Percentiles rank a stretch among this genome's conserved stretches.
Conservation (phyloP, 768 basidiomycete genomes). For the Tulasnella sp. region DNA sequence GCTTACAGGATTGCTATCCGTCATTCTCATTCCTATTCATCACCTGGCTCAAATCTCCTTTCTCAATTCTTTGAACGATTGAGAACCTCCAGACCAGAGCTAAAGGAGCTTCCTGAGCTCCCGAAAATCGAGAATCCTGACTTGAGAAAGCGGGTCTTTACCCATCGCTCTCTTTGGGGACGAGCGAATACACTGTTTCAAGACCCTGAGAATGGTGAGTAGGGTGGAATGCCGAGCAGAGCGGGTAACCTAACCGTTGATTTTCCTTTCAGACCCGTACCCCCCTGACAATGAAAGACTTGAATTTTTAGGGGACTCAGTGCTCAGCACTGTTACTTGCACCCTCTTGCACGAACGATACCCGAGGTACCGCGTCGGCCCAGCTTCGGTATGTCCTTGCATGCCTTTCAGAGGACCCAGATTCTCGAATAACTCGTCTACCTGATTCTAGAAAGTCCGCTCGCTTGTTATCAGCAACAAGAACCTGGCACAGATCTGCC, state of each 20-base stretch:
- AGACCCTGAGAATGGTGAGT: constrained; percentile 17
- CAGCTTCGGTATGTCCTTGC: too few relatives aligned
- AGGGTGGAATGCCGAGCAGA: background rate
- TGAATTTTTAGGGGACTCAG: constrained; percentile 19
- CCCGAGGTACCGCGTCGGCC: constrained; percentile 8
- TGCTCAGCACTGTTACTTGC: constrained; percentile 2
- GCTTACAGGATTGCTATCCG: background rate
- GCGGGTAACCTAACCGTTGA: background rate
- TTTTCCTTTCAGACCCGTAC: background rate
- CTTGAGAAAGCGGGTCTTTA: constrained; percentile 12
- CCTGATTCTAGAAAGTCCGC: constrained; percentile 11
- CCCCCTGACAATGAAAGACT: constrained; percentile 19
- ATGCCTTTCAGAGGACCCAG: too few relatives aligned
- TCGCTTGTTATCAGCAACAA: constrained; percentile 9
- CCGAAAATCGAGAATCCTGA: background rate
- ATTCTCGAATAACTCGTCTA: background rate
- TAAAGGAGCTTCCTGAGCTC: background rate
- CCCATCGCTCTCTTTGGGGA: constrained; percentile 13
- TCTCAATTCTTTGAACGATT: background rate
- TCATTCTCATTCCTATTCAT: background rate
- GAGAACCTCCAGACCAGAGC: background rate
- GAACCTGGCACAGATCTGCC: constrained; percentile 13
- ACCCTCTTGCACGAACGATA: background rate
- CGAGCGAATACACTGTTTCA: constrained; percentile 17
- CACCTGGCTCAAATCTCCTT: background rate